These are phyloP conservation scores for Ogataea corticis DNA, from an alignment of 805 yeast genomes.

Conservation along the genomic window DNA sequence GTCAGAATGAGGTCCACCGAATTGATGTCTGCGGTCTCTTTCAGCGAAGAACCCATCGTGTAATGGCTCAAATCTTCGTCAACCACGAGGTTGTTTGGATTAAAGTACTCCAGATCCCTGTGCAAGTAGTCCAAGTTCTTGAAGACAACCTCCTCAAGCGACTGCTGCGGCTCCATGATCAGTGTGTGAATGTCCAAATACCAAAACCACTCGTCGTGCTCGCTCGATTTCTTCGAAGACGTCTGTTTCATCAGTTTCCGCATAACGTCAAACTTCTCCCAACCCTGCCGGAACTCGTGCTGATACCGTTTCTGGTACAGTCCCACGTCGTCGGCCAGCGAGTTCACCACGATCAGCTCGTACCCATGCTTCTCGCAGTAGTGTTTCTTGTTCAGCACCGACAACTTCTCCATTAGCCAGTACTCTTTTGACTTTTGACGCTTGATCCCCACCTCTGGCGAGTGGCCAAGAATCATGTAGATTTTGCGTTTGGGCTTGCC, in stretches of 20 bases:
- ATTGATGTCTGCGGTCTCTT: conserved; percentile 29
- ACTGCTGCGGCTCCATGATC: conserved; percentile 41
- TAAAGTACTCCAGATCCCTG: conserved; percentile 37
- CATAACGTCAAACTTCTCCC: conserved; percentile 43
- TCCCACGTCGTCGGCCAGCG: conserved; percentile 39
- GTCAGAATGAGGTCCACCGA: conserved; percentile 39
- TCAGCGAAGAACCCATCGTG: conserved; percentile 22
- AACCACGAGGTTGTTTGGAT: conserved; percentile 35
- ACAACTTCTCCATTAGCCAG: conserved; percentile 49
- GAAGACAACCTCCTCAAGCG: conserved; percentile 38
- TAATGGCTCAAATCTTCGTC: conserved; percentile 32
- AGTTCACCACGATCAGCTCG: conserved; percentile 41
- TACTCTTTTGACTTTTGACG: conserved; percentile 40
- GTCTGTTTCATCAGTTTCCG: conserved; percentile 37
- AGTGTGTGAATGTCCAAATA: conserved; percentile 41
- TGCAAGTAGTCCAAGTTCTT: conserved; percentile 31
- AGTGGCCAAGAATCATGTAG: conserved; percentile 40
- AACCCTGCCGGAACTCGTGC: conserved; percentile 49
- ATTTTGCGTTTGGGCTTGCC: conserved; percentile 33
- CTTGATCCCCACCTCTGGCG: conserved; percentile 42
- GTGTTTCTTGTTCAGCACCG: conserved; percentile 47
- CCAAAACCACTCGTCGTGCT: conserved; percentile 42
- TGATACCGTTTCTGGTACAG: conserved; percentile 46
- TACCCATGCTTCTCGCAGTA: conserved; percentile 51
- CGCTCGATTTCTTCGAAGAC: conserved; percentile 23